Evolutionary conservation across 1,284 basidiomycete genomes (phyloP).

Genomic region (Cryptococcus sp.): DNA sequence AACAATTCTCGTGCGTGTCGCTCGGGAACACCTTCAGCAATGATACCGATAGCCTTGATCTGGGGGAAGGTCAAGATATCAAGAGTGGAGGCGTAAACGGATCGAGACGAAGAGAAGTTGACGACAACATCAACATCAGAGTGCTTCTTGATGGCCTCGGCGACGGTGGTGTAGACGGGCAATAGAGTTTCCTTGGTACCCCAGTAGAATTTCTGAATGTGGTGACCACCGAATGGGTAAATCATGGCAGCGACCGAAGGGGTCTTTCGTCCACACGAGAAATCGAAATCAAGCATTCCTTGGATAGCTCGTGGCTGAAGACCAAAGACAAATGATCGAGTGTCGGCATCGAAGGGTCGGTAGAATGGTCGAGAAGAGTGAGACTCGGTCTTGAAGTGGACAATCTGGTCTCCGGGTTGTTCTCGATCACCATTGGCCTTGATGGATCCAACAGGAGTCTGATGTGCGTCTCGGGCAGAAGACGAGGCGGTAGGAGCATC

Average conservation of each 20-base stretch:
- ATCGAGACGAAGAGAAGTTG: constrained; percentile 94
- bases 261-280: constrained; percentile 87
- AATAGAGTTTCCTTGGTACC: constrained; percentile 98
- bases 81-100: constrained; percentile 90
- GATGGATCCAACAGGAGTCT: constrained; percentile 64
- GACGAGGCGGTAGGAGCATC: constrained; percentile 22
- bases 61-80: constrained; percentile 74
- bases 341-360: constrained; percentile 85
- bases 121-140: constrained; percentile 95
- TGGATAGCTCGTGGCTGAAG: constrained; percentile 99
- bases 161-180: constrained; percentile 91
- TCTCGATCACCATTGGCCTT: constrained; percentile 74
- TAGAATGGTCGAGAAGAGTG: constrained; percentile 63
- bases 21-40: constrained; percentile 98
- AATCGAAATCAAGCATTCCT: constrained; percentile 99
- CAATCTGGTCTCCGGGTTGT: constrained; percentile 82
- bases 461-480: constrained; percentile 9
- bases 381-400: constrained; percentile 64
- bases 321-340: constrained; percentile 95
- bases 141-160: constrained; percentile 92
- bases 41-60: constrained; percentile 84
- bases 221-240: constrained; percentile 99
- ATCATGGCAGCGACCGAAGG: constrained; percentile 99
- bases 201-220: constrained; percentile 99
- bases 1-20: constrained; percentile 95